phyloP scores from a whole-genome alignment of 2,329 filamentous ascomycete species.

The Microdochium nivale region DNA sequence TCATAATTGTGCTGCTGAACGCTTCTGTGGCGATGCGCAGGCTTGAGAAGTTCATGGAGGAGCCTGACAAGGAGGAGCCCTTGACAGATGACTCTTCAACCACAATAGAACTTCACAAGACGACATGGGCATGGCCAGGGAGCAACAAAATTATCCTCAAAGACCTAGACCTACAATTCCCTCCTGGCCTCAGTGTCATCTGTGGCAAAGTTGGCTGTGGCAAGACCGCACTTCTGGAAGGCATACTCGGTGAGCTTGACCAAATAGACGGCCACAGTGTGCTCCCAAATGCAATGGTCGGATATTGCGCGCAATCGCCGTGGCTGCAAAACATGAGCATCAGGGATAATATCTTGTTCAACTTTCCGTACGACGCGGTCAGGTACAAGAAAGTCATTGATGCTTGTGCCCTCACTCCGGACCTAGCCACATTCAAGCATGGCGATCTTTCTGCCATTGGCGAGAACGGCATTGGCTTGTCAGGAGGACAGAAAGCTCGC shows the following conservation, averaged over 20 bases:
- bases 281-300: conserved; percentile 40
- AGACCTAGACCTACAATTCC: conserved; percentile 35
- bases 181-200: conserved; percentile 43
- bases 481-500: conserved; percentile 54
- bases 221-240: conserved; percentile 52
- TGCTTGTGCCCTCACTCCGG: conserved; percentile 48
- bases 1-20: conserved; percentile 72
- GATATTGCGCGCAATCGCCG: conserved; percentile 51
- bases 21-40: conserved; percentile 74
- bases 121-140: conserved; percentile 75
- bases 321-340: conserved; percentile 61
- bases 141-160: conserved; percentile 42
- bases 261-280: conserved; percentile 42
- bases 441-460: conserved; percentile 53
- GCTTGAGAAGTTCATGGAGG: conserved; percentile 79
- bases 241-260: conserved; percentile 57
- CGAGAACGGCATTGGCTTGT: conserved; percentile 54
- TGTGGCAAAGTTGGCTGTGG: conserved; percentile 53
- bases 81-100: conserved; percentile 25
- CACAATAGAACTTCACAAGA: conserved; percentile 48
- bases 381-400: conserved; percentile 53
- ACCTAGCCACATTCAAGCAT: conserved; percentile 45
- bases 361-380: conserved; percentile 40
- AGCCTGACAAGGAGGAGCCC: conserved; percentile 63
- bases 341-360: conserved; percentile 56